Percentiles rank a stretch among this genome's conserved stretches.
These are phyloP conservation scores for Cladosporium oxysporum DNA, from an alignment of 2,329 filamentous ascomycete species.

Conservation along the genomic window DNA sequence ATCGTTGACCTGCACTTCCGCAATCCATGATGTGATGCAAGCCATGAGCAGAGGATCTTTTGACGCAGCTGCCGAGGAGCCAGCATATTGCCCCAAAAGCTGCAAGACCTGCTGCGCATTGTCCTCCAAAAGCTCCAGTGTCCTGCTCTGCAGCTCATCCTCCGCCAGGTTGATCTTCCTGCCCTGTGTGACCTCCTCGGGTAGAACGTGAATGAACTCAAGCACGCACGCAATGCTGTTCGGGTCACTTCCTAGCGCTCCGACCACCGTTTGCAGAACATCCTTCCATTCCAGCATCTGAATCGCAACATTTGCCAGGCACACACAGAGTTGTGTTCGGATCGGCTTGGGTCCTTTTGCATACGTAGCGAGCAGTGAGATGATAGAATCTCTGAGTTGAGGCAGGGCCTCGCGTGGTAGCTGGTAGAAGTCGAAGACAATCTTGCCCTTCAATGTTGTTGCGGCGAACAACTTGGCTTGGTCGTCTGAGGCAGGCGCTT, in stretches of 20 bases:
- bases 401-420: conserved; percentile 73
- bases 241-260: conserved; percentile 72
- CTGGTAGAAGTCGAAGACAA: conserved; percentile 93
- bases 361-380: conserved; percentile 78
- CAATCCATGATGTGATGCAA: conserved; percentile 94
- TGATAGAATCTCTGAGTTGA: conserved; percentile 78
- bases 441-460: conserved; percentile 98
- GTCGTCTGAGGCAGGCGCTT: conserved; percentile 71
- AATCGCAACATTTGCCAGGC: conserved; percentile 89
- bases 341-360: conserved; percentile 74
- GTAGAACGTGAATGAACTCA: conserved; percentile 94
- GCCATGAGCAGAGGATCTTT: conserved; percentile 89
- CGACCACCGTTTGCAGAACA: conserved; percentile 79
- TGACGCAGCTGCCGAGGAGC: conserved; percentile 85
- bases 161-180: conserved; percentile 99
- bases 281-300: conserved; percentile 97
- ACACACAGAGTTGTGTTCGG: conserved; percentile 90
- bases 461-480: conserved; percentile 94
- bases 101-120: conserved; percentile 86
- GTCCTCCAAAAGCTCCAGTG: conserved; percentile 83
- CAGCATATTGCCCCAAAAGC: conserved; percentile 85
- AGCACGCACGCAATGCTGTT: conserved; percentile 83
- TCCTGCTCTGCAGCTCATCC: conserved; percentile 87
- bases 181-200: conserved; percentile 98
- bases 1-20: conserved; percentile 81